These are phyloP conservation scores for Dendrobium nobile DNA, from an alignment of 106 monocot genomes.

Conservation along the genomic window DNA sequence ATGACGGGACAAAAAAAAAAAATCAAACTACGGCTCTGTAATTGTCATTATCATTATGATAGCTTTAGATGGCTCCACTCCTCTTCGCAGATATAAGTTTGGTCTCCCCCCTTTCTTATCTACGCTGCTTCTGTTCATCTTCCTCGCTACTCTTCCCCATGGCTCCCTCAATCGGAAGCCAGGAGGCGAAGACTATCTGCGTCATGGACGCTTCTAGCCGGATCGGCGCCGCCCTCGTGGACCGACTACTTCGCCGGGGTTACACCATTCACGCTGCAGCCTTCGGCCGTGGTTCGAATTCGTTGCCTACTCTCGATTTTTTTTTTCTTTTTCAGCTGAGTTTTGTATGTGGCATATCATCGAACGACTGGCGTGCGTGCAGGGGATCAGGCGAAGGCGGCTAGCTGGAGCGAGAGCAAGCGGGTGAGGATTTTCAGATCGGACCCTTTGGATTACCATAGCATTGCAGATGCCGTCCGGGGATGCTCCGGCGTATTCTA, in stretches of 20 bases:
- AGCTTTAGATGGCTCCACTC: neutral
- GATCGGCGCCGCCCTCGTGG: conserved; percentile 54
- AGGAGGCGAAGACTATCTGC: conserved; percentile 45
- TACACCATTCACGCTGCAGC: conserved; percentile 80
- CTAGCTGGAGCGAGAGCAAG: conserved; percentile 16
- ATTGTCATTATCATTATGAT: neutral
- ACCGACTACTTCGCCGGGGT: conserved; percentile 54
- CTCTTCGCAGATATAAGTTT: neutral
- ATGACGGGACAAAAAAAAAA: too few species aligned
- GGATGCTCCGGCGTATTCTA: conserved; percentile 93
- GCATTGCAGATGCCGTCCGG: conserved; percentile 64
- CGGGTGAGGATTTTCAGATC: conserved; percentile 48
- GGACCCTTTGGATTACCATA: conserved; percentile 85
- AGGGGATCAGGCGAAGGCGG: conserved; percentile 13
- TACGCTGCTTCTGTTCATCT: conserved; percentile 8
- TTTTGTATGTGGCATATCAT: neutral
- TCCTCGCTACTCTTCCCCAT: neutral
- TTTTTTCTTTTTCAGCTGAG: neutral
- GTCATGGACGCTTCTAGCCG: conserved; percentile 72
- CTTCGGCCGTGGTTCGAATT: conserved; percentile 21
- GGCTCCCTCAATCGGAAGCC: conserved; percentile 15
- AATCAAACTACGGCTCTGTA: neutral
- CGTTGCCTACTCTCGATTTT: neutral
- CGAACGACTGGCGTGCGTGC: neutral
- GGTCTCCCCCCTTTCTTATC: neutral